phyloP scores from a whole-genome alignment of 139 green algal genomes.

The Chlorella ohadii region DNA sequence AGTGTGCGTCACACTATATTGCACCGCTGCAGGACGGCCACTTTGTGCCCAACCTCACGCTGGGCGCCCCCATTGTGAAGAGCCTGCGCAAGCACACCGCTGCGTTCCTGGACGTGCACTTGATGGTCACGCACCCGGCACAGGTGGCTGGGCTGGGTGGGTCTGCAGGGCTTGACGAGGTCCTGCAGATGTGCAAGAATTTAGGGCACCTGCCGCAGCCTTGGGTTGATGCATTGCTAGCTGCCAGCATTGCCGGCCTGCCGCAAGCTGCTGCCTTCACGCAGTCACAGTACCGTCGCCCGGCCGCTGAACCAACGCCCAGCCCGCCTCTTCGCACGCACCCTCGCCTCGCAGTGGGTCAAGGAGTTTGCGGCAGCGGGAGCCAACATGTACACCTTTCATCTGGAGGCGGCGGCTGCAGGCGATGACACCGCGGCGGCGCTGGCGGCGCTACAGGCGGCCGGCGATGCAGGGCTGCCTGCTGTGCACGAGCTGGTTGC shows the following conservation, averaged over 20 bases:
- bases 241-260: background rate
- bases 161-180: background rate
- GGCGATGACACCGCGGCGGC: background rate
- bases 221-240: no score
- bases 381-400: slow-evolving; percentile 92
- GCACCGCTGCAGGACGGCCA: slow-evolving; percentile 70
- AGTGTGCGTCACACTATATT: no score
- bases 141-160: background rate
- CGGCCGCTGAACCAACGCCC: no score
- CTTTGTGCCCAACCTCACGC: slow-evolving; percentile 96
- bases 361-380: slow-evolving; percentile 51
- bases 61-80: slow-evolving; percentile 87
- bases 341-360: slow-evolving; percentile 32
- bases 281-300: no score
- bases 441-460: background rate
- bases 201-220: no score
- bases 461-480: background rate
- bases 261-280: background rate
- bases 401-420: slow-evolving; percentile 71
- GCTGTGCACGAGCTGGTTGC: slow-evolving; percentile 11
- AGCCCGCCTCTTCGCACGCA: no score
- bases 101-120: slow-evolving; percentile 94
- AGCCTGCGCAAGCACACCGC: slow-evolving; percentile 83
- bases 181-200: background rate
- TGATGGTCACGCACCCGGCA: slow-evolving; percentile 12